These are phyloP conservation scores for Trypanosoma platydactyli DNA, from an alignment of 208 protist species.

Conservation along the genomic window DNA sequence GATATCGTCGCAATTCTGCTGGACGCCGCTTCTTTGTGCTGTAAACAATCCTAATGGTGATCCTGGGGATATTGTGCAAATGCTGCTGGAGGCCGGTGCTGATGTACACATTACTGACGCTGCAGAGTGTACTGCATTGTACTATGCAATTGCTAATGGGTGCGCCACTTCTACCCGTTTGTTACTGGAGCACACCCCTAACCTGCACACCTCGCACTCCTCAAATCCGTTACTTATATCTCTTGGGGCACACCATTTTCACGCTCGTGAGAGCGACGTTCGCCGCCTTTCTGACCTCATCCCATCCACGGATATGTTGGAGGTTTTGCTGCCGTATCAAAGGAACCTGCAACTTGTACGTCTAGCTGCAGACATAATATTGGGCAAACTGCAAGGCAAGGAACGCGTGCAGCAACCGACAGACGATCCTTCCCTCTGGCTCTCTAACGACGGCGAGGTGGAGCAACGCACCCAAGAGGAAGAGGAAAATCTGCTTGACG, in stretches of 20 bases:
- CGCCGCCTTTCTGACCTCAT: conserved; percentile 61
- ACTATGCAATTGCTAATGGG: conserved; percentile 90
- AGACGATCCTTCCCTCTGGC: conserved; percentile 26
- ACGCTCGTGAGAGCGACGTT: conserved; percentile 65
- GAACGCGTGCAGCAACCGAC: conserved; percentile 20
- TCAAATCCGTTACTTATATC: conserved; percentile 73
- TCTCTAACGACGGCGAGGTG: conserved; percentile 22
- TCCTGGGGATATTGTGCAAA: conserved; percentile 62
- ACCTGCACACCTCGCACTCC: conserved; percentile 46
- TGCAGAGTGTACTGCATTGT: conserved; percentile 77
- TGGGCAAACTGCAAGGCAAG: conserved; percentile 59
- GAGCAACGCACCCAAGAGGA: conserved; percentile 69
- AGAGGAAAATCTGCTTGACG: conserved; percentile 25
- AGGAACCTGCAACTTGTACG: conserved; percentile 40
- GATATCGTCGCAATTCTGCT: conserved; percentile 58
- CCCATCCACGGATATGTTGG: conserved; percentile 53
- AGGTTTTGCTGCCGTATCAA: conserved; percentile 49
- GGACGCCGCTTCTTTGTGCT: conserved; percentile 86
- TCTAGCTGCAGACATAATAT: conserved; percentile 61
- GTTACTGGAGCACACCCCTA: conserved; percentile 63
- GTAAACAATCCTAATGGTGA: conserved; percentile 89
- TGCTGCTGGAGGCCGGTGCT: conserved; percentile 67
- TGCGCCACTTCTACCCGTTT: conserved; percentile 56
- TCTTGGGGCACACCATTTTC: conserved; percentile 74
- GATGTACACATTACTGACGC: conserved; percentile 72